Evolutionary conservation across 352 stramenopile species (phyloP), one percentile per base, ranked within the genome.

Genomic region (Phytophthora vignae): DNA sequence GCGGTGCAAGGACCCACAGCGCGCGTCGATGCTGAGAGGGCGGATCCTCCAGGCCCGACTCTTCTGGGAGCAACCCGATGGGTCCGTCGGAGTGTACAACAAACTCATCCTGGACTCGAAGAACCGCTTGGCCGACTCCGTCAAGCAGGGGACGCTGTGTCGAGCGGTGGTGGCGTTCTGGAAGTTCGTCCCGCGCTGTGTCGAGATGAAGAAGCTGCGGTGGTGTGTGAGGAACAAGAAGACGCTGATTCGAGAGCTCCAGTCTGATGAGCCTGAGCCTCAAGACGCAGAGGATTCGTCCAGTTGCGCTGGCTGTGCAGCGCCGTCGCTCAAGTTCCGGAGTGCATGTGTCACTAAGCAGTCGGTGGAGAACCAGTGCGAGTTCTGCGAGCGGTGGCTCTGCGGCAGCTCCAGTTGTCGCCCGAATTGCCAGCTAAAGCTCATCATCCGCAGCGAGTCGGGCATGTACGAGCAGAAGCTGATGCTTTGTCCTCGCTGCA

Each of bases 201-300:
- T 76, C 14, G 69, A 76, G 42, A 76, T 46, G 48, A 76, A 76
- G 44, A 76, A 72, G 50, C 25, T 76, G 25, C 60, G 63, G 53
- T 76, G 69, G 60, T 74, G 71, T 71, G 58, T 74, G 33, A 73
- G 68, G 48, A 66, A 73, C 64, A 73, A 78, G 38, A 71, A 60
- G 48, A 33, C 21, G 15, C 58, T 74, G 55, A 71, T 63, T 11
- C 48, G 38, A 6, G 52, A 61, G 21, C 59, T 73, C 10, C 64
- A 42, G 49, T 33, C 50, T 9, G 14, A 48, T 8, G 27, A 29
- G 27, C 40, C 40, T n/a, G 14, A 49, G 42, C 42, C 42, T 49
- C 42, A 22, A 49, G 17, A 50, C 55, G 9, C 19, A 0, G 21
- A 53, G 56, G 49, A 64, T 40, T 59, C 56, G 2, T 9, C 46